Base-by-base conservation (phyloP, 2,329 filamentous ascomycete species). In the Fusarium guadeloupense region DNA sequence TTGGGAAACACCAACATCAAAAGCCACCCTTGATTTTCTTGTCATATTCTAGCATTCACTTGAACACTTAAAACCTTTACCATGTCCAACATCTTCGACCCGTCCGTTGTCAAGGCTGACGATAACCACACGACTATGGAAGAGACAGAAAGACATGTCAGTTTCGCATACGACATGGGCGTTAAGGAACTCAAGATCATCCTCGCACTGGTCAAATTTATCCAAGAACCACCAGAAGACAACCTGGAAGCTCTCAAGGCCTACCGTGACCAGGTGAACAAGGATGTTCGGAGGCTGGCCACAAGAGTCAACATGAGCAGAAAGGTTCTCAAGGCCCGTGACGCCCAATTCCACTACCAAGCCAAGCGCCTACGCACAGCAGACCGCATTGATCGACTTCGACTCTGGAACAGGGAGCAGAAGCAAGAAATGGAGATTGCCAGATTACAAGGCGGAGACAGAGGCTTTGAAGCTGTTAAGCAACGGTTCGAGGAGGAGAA, bases 351-450 rank as follows among this genome's bases (percentile, higher is more conserved):
- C 28, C 62, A 65, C 44, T 66, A 59, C 20, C 40, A 49, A 9
- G 58, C 61, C 21, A 65, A 65, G 30, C 61, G 61, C 21, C 47
- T 65, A 35, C 47, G 61, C 34, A 62, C 62, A 3, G 35, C 45
- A 23, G 62, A 64, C 40, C 54, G 54, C n/a, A 40, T 63, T 13
- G 44, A 65, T 28, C 47, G 62, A 47, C 46, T 65, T 17, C 49
- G 62, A 34, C 59, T 63, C 20, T 61, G 64, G 64, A 14, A 64
- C 14, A 40, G 62, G 37, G 59, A 66, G 9, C 57, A 61, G 53
- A 60, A 52, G 33, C 39, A 54, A 43, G 46, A 66, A 12, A 28
- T 62, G 9, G 49, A 65, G 39, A 44, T 54, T 16, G 49, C 38
- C 17, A 37, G 39, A 13, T 30, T 66, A 14, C 33, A 46, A 10